Base-by-base conservation (phyloP, 148 eudicot species). In the Rhododendron ovatum region DNA sequence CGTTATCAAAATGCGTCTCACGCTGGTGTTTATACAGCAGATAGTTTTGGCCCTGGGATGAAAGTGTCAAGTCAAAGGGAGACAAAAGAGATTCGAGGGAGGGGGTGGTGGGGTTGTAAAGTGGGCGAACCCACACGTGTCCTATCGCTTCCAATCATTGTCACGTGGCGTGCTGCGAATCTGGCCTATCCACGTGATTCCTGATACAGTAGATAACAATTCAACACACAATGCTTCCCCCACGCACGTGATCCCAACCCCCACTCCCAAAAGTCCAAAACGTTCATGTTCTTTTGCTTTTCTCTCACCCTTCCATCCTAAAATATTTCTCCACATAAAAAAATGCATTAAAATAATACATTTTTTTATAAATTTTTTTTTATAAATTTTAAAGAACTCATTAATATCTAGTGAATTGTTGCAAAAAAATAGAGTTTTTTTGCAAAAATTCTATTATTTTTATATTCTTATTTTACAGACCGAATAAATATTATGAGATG, bases 181-280 rank as follows among this genome's bases (percentile, higher is more conserved):
- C 50, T 79, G 82, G 18, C 17, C 59, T 47, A 79, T 26, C 20
- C 82, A 79, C 82, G 82, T 79, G 82, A 79, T 45, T 45, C 30
- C 57, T 10, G 57, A 43, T 78, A 20, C 17, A 71, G 4, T 22
- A 41, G 45, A 41, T 41, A 41, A 41, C 45, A 41, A 41, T 22
- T 18, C n/a, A 35, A 76, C 41, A 4, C 48, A 2, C 12, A 9
- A 73, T 33, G 37, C 59, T 4, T 22, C 28, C 18, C 3, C 4
- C 82, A 41, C 35, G 20, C 82, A 79, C 82, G 82, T 79, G 82
- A 79, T 79, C 82, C 8, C 57, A 9, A 5, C 82, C 57, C 57
- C 82, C 51, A 43, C 80, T 77, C 24, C 33, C 73, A 26, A 30
- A 30, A 30, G 30, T 30, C 30, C 30, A 30, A 0, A 53, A 17